Base-by-base conservation (phyloP, 805 yeast species). In the Millerago galiae region DNA sequence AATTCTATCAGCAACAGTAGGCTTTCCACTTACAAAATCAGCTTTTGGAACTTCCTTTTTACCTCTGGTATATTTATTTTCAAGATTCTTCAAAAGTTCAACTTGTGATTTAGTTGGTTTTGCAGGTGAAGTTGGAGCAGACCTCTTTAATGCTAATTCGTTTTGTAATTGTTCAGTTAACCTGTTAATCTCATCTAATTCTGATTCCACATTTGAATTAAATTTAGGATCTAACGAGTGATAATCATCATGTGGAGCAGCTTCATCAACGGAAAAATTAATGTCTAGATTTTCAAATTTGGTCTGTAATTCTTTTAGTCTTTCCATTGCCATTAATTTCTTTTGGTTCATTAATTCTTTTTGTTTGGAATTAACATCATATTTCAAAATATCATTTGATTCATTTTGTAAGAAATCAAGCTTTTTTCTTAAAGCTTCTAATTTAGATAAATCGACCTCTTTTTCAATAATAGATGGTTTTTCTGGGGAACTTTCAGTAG, bases 331-430 rank as follows among this genome's bases (percentile, higher is more conserved):
- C 58, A 77, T 68, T 39, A 68, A 56, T 53, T 79, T 83, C 53
- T 81, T 82, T 46, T 75, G 75, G 35, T 72, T 68, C 60, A 81
- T 71, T 53, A 74, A 56, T 38, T 83, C 80, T 46, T 74, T 72
- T 41, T 76, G 72, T 43, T 74, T 64, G 12, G 67, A 67, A 42
- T 68, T 62, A 13, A 67, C 62, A 60, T 83, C 83, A 50, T 70
- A 76, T 55, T 83, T 84, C 59, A 85, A 73, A 32, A 84, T 80
- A 48, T 79, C 88, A 58, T 85, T 85, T 1, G 90, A 80, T 56
- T 85, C 90, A 37, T 71, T 71, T 59, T 85, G 93, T 35, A 85
- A 64, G 12, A 72, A 70, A 10, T 81, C 74, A 31, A 85, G 60
- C 51, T 77, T 78, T 43, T 71, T 70, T 50, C 84, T 70, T 37